phyloP scores from a whole-genome alignment of 1,139 yeast genomes.

The Arxiozyma slooffiae region DNA sequence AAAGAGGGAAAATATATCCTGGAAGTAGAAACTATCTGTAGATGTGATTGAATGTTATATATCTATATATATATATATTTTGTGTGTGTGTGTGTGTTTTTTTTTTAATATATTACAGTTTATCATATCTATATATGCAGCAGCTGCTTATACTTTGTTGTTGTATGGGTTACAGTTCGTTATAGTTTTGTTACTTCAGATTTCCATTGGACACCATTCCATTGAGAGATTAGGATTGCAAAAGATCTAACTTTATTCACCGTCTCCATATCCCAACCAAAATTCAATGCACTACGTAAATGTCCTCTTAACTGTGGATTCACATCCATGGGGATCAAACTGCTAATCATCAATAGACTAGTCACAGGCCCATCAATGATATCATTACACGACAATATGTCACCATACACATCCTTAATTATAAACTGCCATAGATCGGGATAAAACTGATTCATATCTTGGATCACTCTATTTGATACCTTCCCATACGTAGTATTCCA shows the following conservation, averaged over 20 bases:
- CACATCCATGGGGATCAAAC: conserved; percentile 83
- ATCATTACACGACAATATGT: conserved; percentile 60
- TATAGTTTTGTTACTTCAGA: conserved; percentile 22
- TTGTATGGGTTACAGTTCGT: too few relatives aligned
- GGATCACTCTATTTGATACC: conserved; percentile 53
- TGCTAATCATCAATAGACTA: conserved; percentile 63
- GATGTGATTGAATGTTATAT: conserved; percentile 11
- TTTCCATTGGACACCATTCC: conserved; percentile 68
- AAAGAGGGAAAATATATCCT: conserved; percentile 38
- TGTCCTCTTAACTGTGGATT: conserved; percentile 90
- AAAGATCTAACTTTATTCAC: conserved; percentile 48
- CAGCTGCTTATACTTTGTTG: too few relatives aligned
- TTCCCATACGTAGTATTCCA: conserved; percentile 73
- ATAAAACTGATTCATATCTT: conserved; percentile 61
- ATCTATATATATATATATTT: background rate
- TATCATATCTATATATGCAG: too few relatives aligned
- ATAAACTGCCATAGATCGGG: conserved; percentile 78
- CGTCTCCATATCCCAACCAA: conserved; percentile 61
- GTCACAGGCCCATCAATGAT: conserved; percentile 60
- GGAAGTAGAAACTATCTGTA: conserved; percentile 32
- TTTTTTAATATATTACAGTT: too few relatives aligned
- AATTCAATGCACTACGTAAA: conserved; percentile 69
- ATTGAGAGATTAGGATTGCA: conserved; percentile 55
- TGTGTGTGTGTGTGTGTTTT: background rate
- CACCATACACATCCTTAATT: conserved; percentile 66